Base-by-base conservation (phyloP, 2,329 filamentous ascomycete genomes). In the Penicillium hesseltinei region DNA sequence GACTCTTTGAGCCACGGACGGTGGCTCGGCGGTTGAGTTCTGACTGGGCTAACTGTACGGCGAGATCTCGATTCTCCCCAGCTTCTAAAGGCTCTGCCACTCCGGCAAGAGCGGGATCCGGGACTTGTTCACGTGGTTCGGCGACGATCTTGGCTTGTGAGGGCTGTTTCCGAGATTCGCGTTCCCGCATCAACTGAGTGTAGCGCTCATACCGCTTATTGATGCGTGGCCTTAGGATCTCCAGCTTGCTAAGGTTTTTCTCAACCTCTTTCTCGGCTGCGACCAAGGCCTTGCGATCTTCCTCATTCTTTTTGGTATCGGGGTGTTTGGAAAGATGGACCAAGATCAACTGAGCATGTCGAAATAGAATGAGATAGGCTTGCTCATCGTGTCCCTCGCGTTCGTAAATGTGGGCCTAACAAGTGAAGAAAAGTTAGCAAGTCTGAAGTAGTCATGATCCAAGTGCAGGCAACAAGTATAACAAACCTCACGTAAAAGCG, bases 361-460 rank as follows among this genome's bases (percentile, higher is more conserved):
- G 87, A 71, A 94, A 91, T n/a, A 96, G 84, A 58, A 97, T 86
- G 54, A 97, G 83, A 73, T 96, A 99, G 5, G 93, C 90, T 70
- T 94, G 89, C 66, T 92, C 86, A 62, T 91, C 86, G 75, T 97
- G 92, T 68, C 88, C 88, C 74, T 97, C 93, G 42, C 84, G 83
- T 68, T 94, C 83, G 71, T 96, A 96, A 66, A 93, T 91, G 51
- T 85, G 82, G 21, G 91, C 92, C 90, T 97, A 69, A 13, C 45
- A 25, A 13, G 8, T 9, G 5, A 31, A 23, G 29, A 35, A 35
- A 27, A 17, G 27, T 33, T 48, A 17, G 25, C 59, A 23, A 48
- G n/a, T 31, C n/a, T 57, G 33, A 35, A 25, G 21, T 54, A 23
- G 15, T 33, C 25, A 19, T 31, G 38, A 38, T 35, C 38, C 35